phyloP scores from a whole-genome alignment of 345 rosid species.

The Raphanus sativus region DNA sequence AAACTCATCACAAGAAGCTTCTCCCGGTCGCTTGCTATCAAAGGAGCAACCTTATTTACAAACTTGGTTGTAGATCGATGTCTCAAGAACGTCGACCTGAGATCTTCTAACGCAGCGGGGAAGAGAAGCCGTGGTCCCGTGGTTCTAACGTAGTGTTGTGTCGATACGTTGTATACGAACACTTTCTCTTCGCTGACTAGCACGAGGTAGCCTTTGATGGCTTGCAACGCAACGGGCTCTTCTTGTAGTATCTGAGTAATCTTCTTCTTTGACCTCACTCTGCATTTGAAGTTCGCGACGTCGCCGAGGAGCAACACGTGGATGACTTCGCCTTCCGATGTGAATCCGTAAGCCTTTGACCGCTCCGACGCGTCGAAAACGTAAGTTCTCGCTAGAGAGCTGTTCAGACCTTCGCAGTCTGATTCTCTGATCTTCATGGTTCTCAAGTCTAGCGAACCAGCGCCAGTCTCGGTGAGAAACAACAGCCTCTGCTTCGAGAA shows the following conservation, averaged over 20 bases:
- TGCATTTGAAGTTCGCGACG: slow-evolving; percentile 83
- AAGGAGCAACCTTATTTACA: slow-evolving; percentile 39
- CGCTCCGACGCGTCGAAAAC: slow-evolving; percentile 77
- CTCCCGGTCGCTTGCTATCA: slow-evolving; percentile 79
- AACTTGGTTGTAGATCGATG: slow-evolving; percentile 43
- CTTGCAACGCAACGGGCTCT: slow-evolving; percentile 71
- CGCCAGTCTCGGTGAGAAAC: slow-evolving; percentile 87
- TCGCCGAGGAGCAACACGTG: slow-evolving; percentile 79
- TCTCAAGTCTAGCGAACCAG: slow-evolving; percentile 90
- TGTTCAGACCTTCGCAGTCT: slow-evolving; percentile 82
- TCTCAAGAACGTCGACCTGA: slow-evolving; percentile 70
- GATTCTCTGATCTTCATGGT: slow-evolving; percentile 85
- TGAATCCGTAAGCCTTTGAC: slow-evolving; percentile 92
- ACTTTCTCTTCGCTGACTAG: slow-evolving; percentile 60
- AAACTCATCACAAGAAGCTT: slow-evolving; percentile 78
- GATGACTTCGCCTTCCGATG: slow-evolving; percentile 79
- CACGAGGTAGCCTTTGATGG: slow-evolving; percentile 82
- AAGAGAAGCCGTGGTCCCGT: slow-evolving; percentile 74
- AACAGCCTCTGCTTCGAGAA: slow-evolving; percentile 90
- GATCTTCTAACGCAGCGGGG: slow-evolving; percentile 70
- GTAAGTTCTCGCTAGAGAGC: slow-evolving; percentile 59
- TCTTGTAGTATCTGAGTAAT: slow-evolving; percentile 52
- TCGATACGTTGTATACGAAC: slow-evolving; percentile 75
- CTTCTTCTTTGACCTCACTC: slow-evolving; percentile 82
- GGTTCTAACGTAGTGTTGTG: slow-evolving; percentile 71